Evolutionary conservation across 371 early-diverging fungal species (phyloP).

Genomic region (Apophysomyces variabilis): DNA sequence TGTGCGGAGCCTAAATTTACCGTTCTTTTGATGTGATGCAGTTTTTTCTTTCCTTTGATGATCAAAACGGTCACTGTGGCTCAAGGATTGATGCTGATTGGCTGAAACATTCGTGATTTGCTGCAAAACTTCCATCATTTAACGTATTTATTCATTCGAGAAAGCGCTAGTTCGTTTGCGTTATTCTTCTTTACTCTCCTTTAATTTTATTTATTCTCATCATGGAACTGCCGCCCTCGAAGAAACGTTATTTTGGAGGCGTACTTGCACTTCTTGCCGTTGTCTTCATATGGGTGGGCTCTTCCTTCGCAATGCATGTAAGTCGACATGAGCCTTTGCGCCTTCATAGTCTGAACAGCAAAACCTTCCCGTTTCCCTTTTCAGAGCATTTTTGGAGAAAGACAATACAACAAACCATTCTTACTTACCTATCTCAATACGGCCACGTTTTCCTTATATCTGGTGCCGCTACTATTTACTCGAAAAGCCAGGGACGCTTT

Average conservation of each 20-base stretch:
- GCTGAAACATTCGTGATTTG: too few species aligned
- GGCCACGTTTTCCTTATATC: slow-evolving; percentile 76
- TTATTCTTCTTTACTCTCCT: neutral
- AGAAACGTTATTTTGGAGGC: slow-evolving; percentile 57
- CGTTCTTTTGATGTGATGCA: too few species aligned
- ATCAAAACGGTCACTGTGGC: too few species aligned
- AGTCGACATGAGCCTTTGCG: slow-evolving; percentile 15
- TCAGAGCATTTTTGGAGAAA: slow-evolving; percentile 72
- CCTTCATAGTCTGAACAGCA: too few species aligned
- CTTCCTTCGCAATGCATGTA: slow-evolving; percentile 84
- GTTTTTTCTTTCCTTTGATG: too few species aligned
- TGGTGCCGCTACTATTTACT: slow-evolving; percentile 42
- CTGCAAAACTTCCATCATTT: too few species aligned
- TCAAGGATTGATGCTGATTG: too few species aligned
- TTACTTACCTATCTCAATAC: slow-evolving; percentile 83
- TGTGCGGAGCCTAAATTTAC: too few species aligned
- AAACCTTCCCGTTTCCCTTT: neutral
- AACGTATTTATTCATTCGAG: too few species aligned
- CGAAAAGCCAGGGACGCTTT: slow-evolving; percentile 14
- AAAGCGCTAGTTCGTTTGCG: slow-evolving; percentile 1
- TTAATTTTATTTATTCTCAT: neutral
- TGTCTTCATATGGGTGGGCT: slow-evolving; percentile 82
- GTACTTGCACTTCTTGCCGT: slow-evolving; percentile 69
- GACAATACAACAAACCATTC: slow-evolving; percentile 77
- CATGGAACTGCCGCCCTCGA: slow-evolving; percentile 8